Evolutionary conservation across 148 eudicot species (phyloP).

Genomic region (Rhododendron simsii): DNA sequence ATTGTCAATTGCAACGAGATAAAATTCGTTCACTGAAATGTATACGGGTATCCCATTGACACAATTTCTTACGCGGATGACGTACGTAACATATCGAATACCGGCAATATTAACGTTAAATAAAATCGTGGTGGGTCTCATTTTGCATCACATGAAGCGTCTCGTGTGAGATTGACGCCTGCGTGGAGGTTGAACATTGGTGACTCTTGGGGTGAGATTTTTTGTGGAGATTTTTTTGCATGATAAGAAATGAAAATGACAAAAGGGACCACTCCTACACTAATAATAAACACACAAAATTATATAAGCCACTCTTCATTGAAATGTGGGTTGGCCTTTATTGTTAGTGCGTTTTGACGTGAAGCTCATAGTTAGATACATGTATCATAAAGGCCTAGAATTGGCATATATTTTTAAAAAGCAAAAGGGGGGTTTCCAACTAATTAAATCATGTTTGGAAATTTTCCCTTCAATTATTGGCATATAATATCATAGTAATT

Average conservation of each 20-base stretch:
- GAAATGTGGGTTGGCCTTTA: slow-evolving; percentile 22
- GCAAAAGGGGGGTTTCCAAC: background rate
- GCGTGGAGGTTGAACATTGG: background rate
- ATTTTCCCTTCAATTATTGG: slow-evolving; percentile 1
- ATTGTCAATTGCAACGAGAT: background rate
- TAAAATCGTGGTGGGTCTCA: background rate
- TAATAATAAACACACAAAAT: background rate
- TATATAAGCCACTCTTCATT: background rate
- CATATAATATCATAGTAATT: background rate
- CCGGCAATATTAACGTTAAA: background rate
- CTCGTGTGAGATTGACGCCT: background rate
- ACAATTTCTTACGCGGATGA: background rate
- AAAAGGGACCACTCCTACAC: background rate
- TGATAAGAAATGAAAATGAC: background rate
- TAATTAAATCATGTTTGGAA: background rate
- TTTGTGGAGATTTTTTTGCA: background rate
- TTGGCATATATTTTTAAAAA: background rate
- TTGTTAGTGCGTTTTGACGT: background rate
- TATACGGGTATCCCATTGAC: background rate
- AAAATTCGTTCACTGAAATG: background rate
- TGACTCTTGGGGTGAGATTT: background rate
- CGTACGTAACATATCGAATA: no score
- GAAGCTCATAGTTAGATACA: background rate
- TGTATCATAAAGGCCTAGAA: background rate
- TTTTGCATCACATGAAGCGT: background rate